Percentiles rank a stretch among this genome's conserved stretches.
phyloP scores from a whole-genome alignment of 352 stramenopile species.

The Globisporangium polare region DNA sequence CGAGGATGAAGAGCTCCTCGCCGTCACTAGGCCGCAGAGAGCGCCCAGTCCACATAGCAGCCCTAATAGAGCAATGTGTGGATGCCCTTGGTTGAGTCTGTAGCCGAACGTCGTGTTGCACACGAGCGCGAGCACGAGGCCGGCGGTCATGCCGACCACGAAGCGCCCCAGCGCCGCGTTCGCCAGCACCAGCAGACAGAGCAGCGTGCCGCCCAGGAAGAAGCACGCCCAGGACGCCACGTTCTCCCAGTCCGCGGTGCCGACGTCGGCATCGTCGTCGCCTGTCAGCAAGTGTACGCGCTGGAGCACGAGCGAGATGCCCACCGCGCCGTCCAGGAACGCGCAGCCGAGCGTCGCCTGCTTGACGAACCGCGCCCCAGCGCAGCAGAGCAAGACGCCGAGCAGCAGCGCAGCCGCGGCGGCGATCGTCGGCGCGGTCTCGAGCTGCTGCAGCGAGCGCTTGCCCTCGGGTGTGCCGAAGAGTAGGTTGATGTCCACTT shows the following conservation, averaged over 20 bases:
- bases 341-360: slow-evolving; percentile 18
- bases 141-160: slow-evolving; percentile 28
- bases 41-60: not conserved
- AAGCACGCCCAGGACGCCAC: slow-evolving; percentile 38
- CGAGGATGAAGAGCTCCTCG: not conserved
- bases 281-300: slow-evolving; percentile 5
- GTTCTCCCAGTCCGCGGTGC: slow-evolving; percentile 17
- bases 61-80: not conserved
- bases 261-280: not conserved
- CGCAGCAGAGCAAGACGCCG: slow-evolving; percentile 12
- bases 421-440: slow-evolving; percentile 19
- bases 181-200: slow-evolving; percentile 23
- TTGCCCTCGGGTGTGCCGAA: slow-evolving; percentile 14
- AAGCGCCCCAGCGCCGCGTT: slow-evolving; percentile 18
- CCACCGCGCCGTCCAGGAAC: slow-evolving; percentile 22
- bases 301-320: slow-evolving; percentile 18
- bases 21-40: slow-evolving; percentile 1
- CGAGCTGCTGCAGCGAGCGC: slow-evolving; percentile 16
- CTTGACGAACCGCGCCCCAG: slow-evolving; percentile 17
- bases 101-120: slow-evolving; percentile 31
- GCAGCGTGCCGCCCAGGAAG: slow-evolving; percentile 27
- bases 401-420: slow-evolving; percentile 13
- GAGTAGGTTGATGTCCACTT: slow-evolving; percentile 16
- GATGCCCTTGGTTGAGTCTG: slow-evolving; percentile 18
- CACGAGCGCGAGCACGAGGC: slow-evolving; percentile 27